Conservation (phyloP, 305 asterid species). For the Fraxinus ornus region DNA sequence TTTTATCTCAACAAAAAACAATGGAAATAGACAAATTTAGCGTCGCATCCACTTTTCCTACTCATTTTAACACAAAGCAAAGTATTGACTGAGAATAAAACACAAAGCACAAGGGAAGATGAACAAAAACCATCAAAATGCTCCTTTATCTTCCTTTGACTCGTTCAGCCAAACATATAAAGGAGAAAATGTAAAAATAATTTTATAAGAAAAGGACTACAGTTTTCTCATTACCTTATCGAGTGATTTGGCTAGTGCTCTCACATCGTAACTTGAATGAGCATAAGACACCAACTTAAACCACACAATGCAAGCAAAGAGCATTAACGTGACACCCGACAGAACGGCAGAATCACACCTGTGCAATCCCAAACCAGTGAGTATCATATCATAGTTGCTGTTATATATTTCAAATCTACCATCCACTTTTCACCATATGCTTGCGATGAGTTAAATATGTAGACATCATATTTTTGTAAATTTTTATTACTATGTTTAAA, state of each 20-base stretch:
- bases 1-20: neutral
- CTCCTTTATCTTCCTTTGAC: neutral
- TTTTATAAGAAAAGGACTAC: neutral
- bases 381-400: slow-evolving; percentile 5
- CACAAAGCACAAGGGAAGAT: neutral
- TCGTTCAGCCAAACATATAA: neutral
- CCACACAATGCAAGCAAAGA: slow-evolving; percentile 78
- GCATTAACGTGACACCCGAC: slow-evolving; percentile 79
- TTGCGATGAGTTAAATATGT: neutral
- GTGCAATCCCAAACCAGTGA: slow-evolving; percentile 36
- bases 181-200: neutral
- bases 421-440: neutral
- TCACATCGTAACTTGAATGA: slow-evolving; percentile 83
- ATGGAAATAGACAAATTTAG: neutral
- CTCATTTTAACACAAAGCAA: neutral
- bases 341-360: slow-evolving; percentile 93
- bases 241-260: slow-evolving; percentile 60
- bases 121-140: neutral
- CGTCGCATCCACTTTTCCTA: neutral
- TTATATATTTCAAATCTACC: neutral
- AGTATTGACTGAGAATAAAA: neutral
- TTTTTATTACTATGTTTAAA: neutral
- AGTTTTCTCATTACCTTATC: slow-evolving; percentile 56
- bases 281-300: slow-evolving; percentile 92
- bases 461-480: neutral